Evolutionary conservation across 1,139 yeast genomes (phyloP).

Genomic region (Pichia sp.): DNA sequence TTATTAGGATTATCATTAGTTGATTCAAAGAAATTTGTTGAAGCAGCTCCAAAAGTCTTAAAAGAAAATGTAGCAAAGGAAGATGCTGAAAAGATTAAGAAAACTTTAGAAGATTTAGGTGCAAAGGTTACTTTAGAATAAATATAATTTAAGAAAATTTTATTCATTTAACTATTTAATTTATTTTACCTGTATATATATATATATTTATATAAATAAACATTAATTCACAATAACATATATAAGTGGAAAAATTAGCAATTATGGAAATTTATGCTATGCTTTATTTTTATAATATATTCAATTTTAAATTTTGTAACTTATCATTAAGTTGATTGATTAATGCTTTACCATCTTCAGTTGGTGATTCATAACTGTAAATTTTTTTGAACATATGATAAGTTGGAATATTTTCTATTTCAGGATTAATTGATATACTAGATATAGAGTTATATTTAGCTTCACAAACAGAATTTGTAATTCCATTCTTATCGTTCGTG

Average conservation of each 20-base stretch:
- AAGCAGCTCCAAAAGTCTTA: constrained; percentile 90
- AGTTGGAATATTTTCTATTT: neutral
- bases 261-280: no score
- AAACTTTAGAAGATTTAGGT: constrained; percentile 89
- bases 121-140: constrained; percentile 89
- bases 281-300: neutral
- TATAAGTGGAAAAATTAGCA: no score
- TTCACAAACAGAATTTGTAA: no score
- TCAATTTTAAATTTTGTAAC: neutral
- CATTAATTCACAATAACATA: no score
- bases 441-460: no score
- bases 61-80: constrained; percentile 84
- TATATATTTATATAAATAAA: neutral
- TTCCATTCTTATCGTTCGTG: neutral
- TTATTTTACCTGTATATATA: constrained; percentile 15
- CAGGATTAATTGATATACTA: no score
- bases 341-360: neutral
- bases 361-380: neutral
- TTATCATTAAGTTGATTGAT: neutral
- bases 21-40: constrained; percentile 96
- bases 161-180: no score
- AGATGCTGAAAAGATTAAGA: constrained; percentile 88
- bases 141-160: no score
- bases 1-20: constrained; percentile 88
- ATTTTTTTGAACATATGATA: neutral